Conservation (phyloP, 1,284 basidiomycete genomes). For the Malassezia obtusa region DNA sequence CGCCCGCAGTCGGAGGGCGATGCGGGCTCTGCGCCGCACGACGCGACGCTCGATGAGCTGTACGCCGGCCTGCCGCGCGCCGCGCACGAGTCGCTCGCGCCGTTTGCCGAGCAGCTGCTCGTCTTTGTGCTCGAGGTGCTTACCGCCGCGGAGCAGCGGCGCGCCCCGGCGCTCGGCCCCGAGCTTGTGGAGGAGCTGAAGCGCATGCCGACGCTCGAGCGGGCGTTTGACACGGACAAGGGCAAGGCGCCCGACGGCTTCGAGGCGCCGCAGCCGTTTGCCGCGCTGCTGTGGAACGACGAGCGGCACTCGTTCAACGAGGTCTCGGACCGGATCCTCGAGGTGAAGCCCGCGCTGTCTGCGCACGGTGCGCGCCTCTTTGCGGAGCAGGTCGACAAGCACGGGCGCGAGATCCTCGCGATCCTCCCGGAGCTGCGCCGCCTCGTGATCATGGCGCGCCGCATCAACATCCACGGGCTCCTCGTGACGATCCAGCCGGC, state of each 20-base stretch:
- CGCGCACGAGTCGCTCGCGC: conserved; percentile 62
- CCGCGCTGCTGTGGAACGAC: conserved; percentile 87
- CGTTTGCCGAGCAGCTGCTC: conserved; percentile 65
- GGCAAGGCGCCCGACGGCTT: conserved; percentile 20
- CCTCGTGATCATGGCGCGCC: conserved; percentile 68
- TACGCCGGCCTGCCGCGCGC: conserved; percentile 49
- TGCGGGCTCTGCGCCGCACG: not conserved
- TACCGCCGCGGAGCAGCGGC: conserved; percentile 73
- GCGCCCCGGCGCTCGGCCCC: conserved; percentile 54
- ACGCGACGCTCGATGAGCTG: conserved; percentile 1
- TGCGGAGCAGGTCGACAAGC: conserved; percentile 64
- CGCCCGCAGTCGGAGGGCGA: conserved; percentile 4
- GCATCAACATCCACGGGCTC: conserved; percentile 77
- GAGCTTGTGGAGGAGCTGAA: conserved; percentile 55
- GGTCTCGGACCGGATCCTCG: conserved; percentile 51
- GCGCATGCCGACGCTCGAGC: conserved; percentile 61
- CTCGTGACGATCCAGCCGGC: conserved; percentile 80
- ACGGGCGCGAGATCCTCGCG: conserved; percentile 73
- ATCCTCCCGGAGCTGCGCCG: conserved; percentile 61
- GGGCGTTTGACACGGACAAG: conserved; percentile 34
- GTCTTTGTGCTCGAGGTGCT: conserved; percentile 78
- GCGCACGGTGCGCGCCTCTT: conserved; percentile 54
- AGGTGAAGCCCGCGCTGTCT: conserved; percentile 9
- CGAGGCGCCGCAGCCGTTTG: conserved; percentile 54
- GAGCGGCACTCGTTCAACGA: conserved; percentile 92